phyloP scores from a whole-genome alignment of 129 eudicot genomes.

The Centaurea solstitialis region DNA sequence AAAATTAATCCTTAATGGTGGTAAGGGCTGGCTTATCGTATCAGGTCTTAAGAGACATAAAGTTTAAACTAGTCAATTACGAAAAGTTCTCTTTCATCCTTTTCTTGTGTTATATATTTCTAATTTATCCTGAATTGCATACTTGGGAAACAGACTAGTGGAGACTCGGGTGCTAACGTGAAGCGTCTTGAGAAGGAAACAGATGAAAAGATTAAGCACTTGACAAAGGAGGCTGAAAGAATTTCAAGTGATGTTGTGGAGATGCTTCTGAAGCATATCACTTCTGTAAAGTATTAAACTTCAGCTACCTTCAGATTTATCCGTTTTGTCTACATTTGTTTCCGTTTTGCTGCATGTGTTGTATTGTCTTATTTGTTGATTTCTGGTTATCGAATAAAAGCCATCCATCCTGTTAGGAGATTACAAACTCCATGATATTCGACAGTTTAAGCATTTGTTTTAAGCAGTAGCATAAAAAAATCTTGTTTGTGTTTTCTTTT shows the following conservation, averaged over 20 bases:
- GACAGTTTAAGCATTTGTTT: constrained; percentile 6
- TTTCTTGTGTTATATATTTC: background rate
- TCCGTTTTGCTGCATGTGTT: constrained; percentile 17
- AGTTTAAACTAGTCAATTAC: too few species aligned
- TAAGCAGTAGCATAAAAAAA: background rate
- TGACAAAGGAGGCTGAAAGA: constrained; percentile 58
- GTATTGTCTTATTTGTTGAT: constrained; percentile 15
- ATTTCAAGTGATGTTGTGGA: constrained; percentile 74
- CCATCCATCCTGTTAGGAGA: background rate
- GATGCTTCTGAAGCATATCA: constrained; percentile 55
- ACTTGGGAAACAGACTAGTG: constrained; percentile 61
- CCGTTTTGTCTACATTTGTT: constrained; percentile 4
- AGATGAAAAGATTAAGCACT: constrained; percentile 52
- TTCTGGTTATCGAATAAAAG: constrained; percentile 25
- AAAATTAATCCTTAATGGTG: background rate
- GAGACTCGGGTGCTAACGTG: constrained; percentile 87
- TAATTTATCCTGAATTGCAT: background rate
- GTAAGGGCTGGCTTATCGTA: background rate
- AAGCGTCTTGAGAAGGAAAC: constrained; percentile 86
- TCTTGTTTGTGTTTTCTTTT: background rate
- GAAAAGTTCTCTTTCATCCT: background rate
- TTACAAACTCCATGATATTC: constrained; percentile 14
- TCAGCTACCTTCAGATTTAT: background rate
- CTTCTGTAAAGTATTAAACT: constrained; percentile 33
- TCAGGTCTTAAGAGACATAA: background rate